Conservation (phyloP, 2,329 filamentous ascomycete species). For the Ophiostoma sp. region DNA sequence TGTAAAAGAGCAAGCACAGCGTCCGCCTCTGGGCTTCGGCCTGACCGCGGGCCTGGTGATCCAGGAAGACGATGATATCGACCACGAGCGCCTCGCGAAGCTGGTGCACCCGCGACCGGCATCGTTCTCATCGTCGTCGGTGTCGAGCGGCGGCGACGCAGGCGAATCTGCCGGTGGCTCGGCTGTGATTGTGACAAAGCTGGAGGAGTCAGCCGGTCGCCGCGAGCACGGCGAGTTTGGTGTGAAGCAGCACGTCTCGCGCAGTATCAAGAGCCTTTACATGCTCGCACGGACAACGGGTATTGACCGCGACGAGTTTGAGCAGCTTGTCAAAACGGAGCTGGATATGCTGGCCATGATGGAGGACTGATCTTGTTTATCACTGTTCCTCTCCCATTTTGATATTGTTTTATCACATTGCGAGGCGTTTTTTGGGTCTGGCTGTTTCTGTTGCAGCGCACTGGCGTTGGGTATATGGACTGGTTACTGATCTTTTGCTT, state of each 20-base stretch:
- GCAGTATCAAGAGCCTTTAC: constrained; percentile 71
- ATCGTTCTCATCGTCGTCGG: constrained; percentile 45
- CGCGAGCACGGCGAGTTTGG: constrained; percentile 63
- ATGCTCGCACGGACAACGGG: constrained; percentile 63
- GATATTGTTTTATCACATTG: constrained; percentile 3
- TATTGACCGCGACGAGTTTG: constrained; percentile 70
- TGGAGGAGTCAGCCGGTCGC: constrained; percentile 51
- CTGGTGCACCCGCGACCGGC: constrained; percentile 54
- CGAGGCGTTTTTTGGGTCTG: background rate
- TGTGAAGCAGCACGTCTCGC: constrained; percentile 72
- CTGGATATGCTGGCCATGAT: constrained; percentile 64
- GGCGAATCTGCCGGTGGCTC: constrained; percentile 45
- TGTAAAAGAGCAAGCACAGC: background rate
- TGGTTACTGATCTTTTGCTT: background rate
- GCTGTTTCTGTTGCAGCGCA: constrained; percentile 9
- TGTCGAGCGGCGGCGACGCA: constrained; percentile 43
- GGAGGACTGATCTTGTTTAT: constrained; percentile 43
- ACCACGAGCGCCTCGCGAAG: constrained; percentile 35
- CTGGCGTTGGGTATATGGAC: background rate
- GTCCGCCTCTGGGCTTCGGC: constrained; percentile 24
- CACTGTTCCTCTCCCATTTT: background rate
- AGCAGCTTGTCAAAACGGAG: constrained; percentile 64
- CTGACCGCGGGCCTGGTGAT: constrained; percentile 1
- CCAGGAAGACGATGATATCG: constrained; percentile 35
- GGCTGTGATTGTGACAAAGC: constrained; percentile 54